phyloP scores from a whole-genome alignment of 148 eudicot species.

The Hydrangea macrophylla region DNA sequence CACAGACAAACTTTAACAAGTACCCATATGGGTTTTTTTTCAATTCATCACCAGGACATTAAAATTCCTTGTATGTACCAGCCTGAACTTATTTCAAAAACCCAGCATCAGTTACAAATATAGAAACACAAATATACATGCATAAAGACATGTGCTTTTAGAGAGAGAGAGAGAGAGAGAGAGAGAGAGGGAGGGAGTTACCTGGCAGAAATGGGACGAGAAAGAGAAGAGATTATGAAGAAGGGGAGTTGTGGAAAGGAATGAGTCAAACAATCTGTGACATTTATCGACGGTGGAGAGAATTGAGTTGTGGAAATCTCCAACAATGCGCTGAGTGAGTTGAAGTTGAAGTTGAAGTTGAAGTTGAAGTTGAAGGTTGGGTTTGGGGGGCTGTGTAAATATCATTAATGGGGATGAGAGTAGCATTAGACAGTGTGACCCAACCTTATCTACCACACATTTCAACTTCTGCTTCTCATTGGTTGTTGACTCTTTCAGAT shows the following conservation, averaged over 20 bases:
- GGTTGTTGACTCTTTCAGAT: no score
- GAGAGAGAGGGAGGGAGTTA: constrained; percentile 6
- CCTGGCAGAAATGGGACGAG: constrained; percentile 60
- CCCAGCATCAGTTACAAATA: no score
- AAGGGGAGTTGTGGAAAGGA: constrained; percentile 58
- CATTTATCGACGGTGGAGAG: constrained; percentile 39
- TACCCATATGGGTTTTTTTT: no score
- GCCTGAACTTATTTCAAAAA: no score
- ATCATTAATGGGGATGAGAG: constrained; percentile 27
- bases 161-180: no score
- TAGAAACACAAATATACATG: no score
- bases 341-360: constrained; percentile 10
- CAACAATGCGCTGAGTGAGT: constrained; percentile 21
- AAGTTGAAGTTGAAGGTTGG: constrained; percentile 14
- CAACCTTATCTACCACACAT: neutral
- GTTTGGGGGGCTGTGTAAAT: constrained; percentile 25
- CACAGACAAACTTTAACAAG: no score
- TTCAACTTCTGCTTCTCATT: neutral
- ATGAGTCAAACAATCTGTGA: constrained; percentile 30
- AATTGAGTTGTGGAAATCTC: constrained; percentile 42
- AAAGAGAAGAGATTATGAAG: constrained; percentile 41
- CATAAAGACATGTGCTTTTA: no score
- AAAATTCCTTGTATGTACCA: no score
- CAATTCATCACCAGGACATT: no score
- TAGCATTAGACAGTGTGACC: constrained; percentile 6